A percentile compares a stretch with the other conserved stretches of the same genome.
Evolutionary conservation across 140 eudicot species (phyloP).

Genomic region (Bidens hawaiensis): DNA sequence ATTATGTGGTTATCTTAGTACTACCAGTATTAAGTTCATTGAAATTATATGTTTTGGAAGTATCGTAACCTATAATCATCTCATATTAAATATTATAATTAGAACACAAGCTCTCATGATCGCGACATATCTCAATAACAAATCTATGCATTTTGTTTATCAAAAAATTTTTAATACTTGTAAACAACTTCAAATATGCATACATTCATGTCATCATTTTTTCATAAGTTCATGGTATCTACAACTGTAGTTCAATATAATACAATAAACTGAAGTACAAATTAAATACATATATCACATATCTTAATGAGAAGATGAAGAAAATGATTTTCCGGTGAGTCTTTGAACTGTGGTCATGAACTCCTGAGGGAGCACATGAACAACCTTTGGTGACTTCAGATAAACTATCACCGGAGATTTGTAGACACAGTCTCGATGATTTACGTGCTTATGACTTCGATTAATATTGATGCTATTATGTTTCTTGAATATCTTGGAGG

Average conservation of each 20-base stretch:
- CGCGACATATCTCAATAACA: not conserved
- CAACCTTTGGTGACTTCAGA: conserved; percentile 31
- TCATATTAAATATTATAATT: not conserved
- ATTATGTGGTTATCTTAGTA: not conserved
- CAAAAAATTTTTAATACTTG: not conserved
- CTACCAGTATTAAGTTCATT: not conserved
- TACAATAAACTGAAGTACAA: not conserved
- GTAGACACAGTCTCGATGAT: not conserved
- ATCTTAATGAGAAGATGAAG: conserved; percentile 17
- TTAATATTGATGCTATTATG: conserved; percentile 2
- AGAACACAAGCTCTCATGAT: not conserved
- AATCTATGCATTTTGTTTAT: not conserved
- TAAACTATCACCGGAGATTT: conserved; percentile 38
- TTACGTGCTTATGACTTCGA: not conserved
- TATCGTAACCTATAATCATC: not conserved
- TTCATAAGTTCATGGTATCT: not conserved
- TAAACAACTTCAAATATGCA: not conserved
- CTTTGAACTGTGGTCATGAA: conserved; percentile 43
- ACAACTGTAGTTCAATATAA: not conserved
- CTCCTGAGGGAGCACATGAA: conserved; percentile 40
- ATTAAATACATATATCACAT: conserved; percentile 5
- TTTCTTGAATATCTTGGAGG: conserved; percentile 26
- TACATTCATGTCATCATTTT: not conserved
- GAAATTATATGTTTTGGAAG: not conserved
- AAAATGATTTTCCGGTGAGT: conserved; percentile 31